These are phyloP conservation scores for Eutrema salsugineum DNA, from an alignment of 441 rosid species.

Conservation along the genomic window DNA sequence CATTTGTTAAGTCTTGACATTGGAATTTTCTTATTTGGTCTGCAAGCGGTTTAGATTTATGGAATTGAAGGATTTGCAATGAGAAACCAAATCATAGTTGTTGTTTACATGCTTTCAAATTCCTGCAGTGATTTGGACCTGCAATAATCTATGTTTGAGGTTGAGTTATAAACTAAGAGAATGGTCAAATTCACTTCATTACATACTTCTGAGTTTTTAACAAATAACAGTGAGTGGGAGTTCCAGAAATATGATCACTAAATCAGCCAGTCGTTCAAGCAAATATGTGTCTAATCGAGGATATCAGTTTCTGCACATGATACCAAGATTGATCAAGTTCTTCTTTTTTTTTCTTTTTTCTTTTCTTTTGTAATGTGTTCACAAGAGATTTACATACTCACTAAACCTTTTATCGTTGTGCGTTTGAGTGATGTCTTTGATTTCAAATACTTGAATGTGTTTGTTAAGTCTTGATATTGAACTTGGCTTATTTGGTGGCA, in stretches of 20 bases:
- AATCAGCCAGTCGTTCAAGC: conserved; percentile 3
- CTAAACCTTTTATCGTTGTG: conserved; percentile 5
- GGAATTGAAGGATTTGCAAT: no score
- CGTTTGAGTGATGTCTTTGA: not conserved
- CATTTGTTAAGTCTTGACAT: no score
- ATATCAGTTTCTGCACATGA: conserved; percentile 13
- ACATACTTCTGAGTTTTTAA: conserved; percentile 4
- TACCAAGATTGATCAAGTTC: not conserved
- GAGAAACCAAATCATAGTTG: no score
- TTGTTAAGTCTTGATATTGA: no score
- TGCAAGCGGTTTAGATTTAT: no score
- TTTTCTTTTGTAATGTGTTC: not conserved
- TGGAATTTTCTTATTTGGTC: no score
- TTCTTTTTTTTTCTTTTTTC: not conserved
- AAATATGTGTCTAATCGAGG: conserved; percentile 8
- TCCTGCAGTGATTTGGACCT: no score
- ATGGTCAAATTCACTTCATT: no score
- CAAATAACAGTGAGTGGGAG: conserved; percentile 99
- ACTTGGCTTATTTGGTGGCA: no score
- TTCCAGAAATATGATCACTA: conserved; percentile 97
- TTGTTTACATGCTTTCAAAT: no score
- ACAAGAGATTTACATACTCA: not conserved
- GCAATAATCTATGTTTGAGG: no score
- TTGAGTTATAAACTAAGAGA: no score
- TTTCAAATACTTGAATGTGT: not conserved